Conservation (phyloP, 352 stramenopile species). For the Phytophthora foliorum region DNA sequence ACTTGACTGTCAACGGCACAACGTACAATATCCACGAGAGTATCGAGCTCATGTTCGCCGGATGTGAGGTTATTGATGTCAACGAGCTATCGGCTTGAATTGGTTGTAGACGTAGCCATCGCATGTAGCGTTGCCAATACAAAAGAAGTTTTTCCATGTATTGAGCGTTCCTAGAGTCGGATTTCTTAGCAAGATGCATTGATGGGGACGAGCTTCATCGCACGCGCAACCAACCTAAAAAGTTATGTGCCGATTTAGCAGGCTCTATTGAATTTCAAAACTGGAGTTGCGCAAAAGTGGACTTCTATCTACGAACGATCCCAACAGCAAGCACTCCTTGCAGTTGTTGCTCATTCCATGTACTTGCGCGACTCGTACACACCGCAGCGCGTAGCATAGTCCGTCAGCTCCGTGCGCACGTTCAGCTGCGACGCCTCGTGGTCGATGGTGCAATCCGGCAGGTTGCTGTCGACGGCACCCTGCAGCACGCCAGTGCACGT, state of each 20-base stretch:
- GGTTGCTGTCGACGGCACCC: conserved; percentile 24
- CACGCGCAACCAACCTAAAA: too few relatives aligned
- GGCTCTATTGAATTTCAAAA: too few relatives aligned
- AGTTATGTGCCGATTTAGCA: too few relatives aligned
- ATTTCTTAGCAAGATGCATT: too few relatives aligned
- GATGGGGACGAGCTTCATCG: too few relatives aligned
- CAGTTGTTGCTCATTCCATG: not conserved
- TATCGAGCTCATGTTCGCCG: conserved; percentile 38
- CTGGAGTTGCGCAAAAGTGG: too few relatives aligned
- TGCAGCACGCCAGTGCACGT: conserved; percentile 39
- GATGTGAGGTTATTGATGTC: conserved; percentile 32
- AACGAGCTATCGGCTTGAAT: conserved; percentile 27
- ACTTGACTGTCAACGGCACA: conserved; percentile 38
- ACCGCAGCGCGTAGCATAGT: conserved; percentile 30
- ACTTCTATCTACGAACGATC: too few relatives aligned
- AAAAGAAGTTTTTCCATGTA: not conserved
- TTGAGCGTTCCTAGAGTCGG: too few relatives aligned
- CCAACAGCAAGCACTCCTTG: not conserved
- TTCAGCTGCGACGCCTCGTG: conserved; percentile 38
- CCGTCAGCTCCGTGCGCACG: conserved; percentile 32
- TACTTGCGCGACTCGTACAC: conserved; percentile 34
- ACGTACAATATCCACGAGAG: conserved; percentile 49
- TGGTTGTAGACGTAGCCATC: not conserved
- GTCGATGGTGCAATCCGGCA: conserved; percentile 48
- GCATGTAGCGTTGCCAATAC: not conserved